Conservation (phyloP, 176 grass and related monocot species). For the Carex cristatella region DNA sequence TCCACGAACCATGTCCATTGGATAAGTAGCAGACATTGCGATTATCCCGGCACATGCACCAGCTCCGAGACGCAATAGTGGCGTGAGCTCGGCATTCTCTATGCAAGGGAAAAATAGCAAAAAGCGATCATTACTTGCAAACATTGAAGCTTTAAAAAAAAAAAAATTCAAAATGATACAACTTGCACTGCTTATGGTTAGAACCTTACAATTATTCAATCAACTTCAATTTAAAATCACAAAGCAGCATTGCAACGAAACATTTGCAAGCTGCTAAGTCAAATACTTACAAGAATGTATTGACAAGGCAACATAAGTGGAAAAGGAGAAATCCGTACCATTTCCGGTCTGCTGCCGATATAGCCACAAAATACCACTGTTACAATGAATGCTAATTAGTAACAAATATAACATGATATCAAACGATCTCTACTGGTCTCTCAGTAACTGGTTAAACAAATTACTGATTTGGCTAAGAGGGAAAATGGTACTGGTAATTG, state of each 20-base stretch:
- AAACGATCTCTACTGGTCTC: not conserved
- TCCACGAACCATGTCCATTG: slow-evolving; percentile 99
- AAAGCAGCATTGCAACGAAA: not conserved
- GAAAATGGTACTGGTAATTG: not conserved
- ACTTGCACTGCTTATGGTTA: not conserved
- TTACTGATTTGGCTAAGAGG: not conserved
- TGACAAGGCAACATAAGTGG: not conserved
- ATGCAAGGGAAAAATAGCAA: slow-evolving; percentile 24
- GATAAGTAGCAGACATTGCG: slow-evolving; percentile 99
- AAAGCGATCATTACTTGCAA: not conserved
- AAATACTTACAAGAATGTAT: not conserved
- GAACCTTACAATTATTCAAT: not conserved
- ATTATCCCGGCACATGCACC: slow-evolving; percentile 98
- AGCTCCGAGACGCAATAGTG: slow-evolving; percentile 82
- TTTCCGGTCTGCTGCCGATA: slow-evolving; percentile 77
- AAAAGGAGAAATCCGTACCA: slow-evolving; percentile 38
- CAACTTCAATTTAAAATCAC: not conserved
- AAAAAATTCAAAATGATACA: not conserved
- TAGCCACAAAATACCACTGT: slow-evolving; percentile 82
- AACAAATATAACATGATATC: not conserved
- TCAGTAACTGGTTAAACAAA: not conserved
- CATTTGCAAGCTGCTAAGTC: not conserved
- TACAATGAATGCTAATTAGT: slow-evolving; percentile 19
- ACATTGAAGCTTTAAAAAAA: not conserved
- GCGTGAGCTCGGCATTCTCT: slow-evolving; percentile 90